Conservation (phyloP, 495 filamentous ascomycete genomes). For the Evansstolkia leycettana region DNA sequence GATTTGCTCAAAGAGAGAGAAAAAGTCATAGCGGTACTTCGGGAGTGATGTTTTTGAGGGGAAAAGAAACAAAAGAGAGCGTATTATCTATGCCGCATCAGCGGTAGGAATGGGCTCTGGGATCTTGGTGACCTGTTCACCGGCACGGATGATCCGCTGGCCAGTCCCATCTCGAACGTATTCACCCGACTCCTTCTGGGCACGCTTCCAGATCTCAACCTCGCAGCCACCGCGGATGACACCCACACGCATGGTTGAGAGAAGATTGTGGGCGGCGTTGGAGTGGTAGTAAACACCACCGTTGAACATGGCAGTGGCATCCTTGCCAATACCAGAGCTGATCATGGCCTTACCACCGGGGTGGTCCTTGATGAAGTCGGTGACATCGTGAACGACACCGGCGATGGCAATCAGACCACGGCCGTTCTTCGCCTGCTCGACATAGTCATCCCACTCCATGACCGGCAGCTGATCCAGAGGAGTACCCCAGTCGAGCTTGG, state of each 20-base stretch:
- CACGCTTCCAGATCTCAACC: conserved; percentile 98
- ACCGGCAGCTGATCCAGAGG: conserved; percentile 91
- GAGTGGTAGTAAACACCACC: conserved; percentile 97
- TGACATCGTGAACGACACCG: conserved; percentile 92
- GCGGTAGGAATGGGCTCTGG: conserved; percentile 34
- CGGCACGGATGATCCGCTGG: conserved; percentile 77
- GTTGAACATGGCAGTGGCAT: conserved; percentile 98
- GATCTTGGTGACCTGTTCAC: conserved; percentile 81
- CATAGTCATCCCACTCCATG: conserved; percentile 92
- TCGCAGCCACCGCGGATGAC: conserved; percentile 94
- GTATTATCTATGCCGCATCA: conserved; percentile 27
- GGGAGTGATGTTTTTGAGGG: no score
- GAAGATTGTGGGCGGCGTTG: conserved; percentile 94
- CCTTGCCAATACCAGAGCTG: conserved; percentile 85
- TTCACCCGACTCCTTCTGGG: conserved; percentile 71
- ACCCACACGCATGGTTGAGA: conserved; percentile 92
- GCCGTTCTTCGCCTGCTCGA: conserved; percentile 77
- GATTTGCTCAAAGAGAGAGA: not conserved
- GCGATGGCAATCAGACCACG: conserved; percentile 80
- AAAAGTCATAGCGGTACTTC: conserved; percentile 2
- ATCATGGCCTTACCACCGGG: conserved; percentile 96
- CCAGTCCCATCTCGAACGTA: conserved; percentile 73
- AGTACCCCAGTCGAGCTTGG: conserved; percentile 86
- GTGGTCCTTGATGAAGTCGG: conserved; percentile 91
- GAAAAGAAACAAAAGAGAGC: conserved; percentile 5